Evolutionary conservation across 805 yeast species (phyloP), one percentile per base, ranked within the genome.

Genomic region (Ogataea philodendri): DNA sequence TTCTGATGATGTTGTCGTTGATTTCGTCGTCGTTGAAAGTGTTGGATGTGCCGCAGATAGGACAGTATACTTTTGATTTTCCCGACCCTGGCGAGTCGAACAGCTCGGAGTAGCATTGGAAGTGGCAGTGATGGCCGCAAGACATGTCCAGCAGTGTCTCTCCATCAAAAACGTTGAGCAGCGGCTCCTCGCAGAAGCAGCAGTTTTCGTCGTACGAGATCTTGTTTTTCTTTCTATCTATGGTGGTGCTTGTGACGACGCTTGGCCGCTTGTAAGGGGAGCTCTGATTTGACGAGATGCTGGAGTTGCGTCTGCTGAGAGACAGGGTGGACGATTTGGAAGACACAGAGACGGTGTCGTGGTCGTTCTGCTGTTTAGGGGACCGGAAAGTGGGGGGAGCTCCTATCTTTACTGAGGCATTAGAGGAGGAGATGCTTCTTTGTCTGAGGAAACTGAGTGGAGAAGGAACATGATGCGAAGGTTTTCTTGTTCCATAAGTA

Each of bases 111-210:
- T 60, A 66, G 41, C 79, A 74, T 35, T 66, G 60, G 35, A 59
- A 58, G 48, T 74, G 79, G 18, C 67, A 54, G 24, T 58, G 57
- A 46, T 72, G 77, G 5, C 61, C 54, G 50, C 77, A 71, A 1
- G 61, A 44, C 27, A 72, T 42, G 21, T 64, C 67, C 3, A 73
- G 37, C 1, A 66, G 42, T 21, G 58, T 63, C 52, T 74, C 78
- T 9, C 72, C 74, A 7, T 51, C 48, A 22, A 72, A 59, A 9
- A 60, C 54, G 28, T 55, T 57, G 3, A 59, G 52, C 23, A 73
- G 47, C 4, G 63, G 54, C 39, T 72, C 77, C 9, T 62, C 60
- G 49, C 79, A 74, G 24, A 71, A 57, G 9, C 66, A 60, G 45
- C 78, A 73, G 19, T 25, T 41, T 18, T 43, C 47, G 18, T 37